Percentiles rank a stretch among this genome's conserved stretches.
phyloP scores from a whole-genome alignment of 345 rosid species.

The Melaleuca quinquenervia region DNA sequence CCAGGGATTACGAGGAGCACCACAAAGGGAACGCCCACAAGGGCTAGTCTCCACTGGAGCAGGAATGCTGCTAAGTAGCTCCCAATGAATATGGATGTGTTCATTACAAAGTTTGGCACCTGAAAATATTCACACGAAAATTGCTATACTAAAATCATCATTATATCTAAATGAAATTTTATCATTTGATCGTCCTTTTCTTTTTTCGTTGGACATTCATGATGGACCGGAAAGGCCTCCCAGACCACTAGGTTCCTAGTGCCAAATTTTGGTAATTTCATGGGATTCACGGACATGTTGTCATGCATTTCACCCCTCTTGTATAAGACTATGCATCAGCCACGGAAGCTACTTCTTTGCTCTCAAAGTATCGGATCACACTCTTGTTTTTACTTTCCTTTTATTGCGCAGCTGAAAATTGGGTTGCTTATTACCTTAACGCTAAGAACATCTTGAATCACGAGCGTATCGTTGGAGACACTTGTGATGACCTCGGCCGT shows the following conservation, averaged over 20 bases:
- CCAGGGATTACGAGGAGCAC: constrained; percentile 7
- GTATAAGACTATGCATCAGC: not conserved
- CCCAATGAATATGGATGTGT: not conserved
- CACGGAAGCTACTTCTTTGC: not conserved
- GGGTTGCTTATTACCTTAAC: not conserved
- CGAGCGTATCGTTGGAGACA: not conserved
- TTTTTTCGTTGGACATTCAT: not conserved
- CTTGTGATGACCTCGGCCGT: not conserved
- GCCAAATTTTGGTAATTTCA: not conserved
- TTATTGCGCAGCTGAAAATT: not conserved
- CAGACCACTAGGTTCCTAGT: not conserved
- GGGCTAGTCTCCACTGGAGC: constrained; percentile 12
- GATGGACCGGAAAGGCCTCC: not conserved
- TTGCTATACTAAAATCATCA: not conserved
- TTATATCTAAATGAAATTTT: not conserved
- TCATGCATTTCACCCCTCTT: not conserved
- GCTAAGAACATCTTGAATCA: constrained; percentile 5
- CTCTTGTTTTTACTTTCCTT: not conserved
- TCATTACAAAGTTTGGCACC: constrained; percentile 9
- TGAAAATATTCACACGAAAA: not conserved
- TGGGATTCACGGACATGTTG: not conserved
- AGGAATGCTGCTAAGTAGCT: not conserved
- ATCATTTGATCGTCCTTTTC: not conserved
- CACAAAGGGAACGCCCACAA: constrained; percentile 3
- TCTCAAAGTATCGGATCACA: not conserved